phyloP scores from a whole-genome alignment of 495 filamentous ascomycete species.

The Pyronema omphalodes region DNA sequence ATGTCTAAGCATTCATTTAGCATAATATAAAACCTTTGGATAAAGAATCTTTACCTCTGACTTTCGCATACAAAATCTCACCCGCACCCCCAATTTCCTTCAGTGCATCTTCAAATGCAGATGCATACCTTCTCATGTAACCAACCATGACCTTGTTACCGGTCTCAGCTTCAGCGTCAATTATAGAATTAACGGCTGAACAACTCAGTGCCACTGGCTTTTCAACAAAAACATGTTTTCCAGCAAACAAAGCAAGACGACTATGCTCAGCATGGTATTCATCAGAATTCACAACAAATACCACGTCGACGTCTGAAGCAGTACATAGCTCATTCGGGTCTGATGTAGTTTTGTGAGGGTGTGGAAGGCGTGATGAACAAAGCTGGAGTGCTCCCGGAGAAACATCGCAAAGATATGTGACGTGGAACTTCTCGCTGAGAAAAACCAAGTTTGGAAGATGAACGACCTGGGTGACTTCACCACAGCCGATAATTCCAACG shows the following conservation, averaged over 20 bases:
- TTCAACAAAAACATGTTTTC: conserved; percentile 39
- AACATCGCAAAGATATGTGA: conserved; percentile 29
- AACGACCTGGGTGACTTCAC: conserved; percentile 32
- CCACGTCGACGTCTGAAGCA: conserved; percentile 29
- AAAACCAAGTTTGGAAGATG: conserved; percentile 32
- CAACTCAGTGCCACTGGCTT: conserved; percentile 34
- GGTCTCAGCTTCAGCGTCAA: conserved; percentile 27
- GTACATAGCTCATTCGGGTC: conserved; percentile 12
- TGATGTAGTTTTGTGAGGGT: neutral
- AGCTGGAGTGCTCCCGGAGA: conserved; percentile 24
- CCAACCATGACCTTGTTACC: conserved; percentile 34
- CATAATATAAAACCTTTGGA: too few relatives aligned
- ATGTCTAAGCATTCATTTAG: conserved; percentile 26
- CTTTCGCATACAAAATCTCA: conserved; percentile 35
- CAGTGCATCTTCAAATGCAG: conserved; percentile 31
- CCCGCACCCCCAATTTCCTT: conserved; percentile 27
- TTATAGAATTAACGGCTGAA: conserved; percentile 27
- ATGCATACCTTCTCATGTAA: conserved; percentile 37
- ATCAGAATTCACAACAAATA: conserved; percentile 35
- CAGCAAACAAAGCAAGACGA: conserved; percentile 31
- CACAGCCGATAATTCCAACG: conserved; percentile 34
- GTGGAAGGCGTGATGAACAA: conserved; percentile 10
- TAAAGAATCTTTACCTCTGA: conserved; percentile 14
- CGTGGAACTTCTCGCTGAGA: conserved; percentile 27
- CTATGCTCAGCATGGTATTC: conserved; percentile 34